A percentile compares a stretch with the other conserved stretches of the same genome.
Evolutionary conservation across 192 early-diverging fungal genomes (phyloP).

Genomic region (Fimicolochytrium jonesii): DNA sequence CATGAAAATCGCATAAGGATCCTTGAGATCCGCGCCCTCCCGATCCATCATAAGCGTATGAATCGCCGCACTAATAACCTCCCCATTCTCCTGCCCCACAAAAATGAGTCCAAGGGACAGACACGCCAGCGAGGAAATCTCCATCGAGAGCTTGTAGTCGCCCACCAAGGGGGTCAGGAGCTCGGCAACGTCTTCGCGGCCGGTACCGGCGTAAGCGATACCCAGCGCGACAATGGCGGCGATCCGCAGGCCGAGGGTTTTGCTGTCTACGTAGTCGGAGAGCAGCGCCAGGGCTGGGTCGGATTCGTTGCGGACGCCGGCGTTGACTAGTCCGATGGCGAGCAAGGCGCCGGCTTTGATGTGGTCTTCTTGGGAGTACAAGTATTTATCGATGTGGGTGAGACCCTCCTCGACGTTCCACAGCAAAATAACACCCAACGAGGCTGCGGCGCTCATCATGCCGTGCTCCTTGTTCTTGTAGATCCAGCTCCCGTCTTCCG

Average conservation of each 20-base stretch:
- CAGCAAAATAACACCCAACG: slow-evolving; percentile 84
- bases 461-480: slow-evolving; percentile 98
- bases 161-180: slow-evolving; percentile 76
- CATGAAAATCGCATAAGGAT: slow-evolving; percentile 88
- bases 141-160: slow-evolving; percentile 78
- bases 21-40: slow-evolving; percentile 77
- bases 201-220: slow-evolving; percentile 90
- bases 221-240: slow-evolving; percentile 88
- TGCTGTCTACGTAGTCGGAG: slow-evolving; percentile 70
- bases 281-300: slow-evolving; percentile 90
- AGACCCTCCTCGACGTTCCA: slow-evolving; percentile 94
- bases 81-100: slow-evolving; percentile 84
- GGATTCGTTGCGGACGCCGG: slow-evolving; percentile 84
- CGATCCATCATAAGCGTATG: slow-evolving; percentile 91
- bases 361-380: slow-evolving; percentile 81
- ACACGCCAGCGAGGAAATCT: slow-evolving; percentile 84
- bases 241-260: slow-evolving; percentile 54
- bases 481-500: slow-evolving; percentile 83
- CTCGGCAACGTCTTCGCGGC: slow-evolving; percentile 78
- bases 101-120: slow-evolving; percentile 89
- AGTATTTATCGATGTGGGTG: slow-evolving; percentile 90
- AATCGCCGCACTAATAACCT: slow-evolving; percentile 85
- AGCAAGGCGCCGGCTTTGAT: slow-evolving; percentile 92
- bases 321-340: slow-evolving; percentile 88
- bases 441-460: slow-evolving; percentile 94